Evolutionary conservation across 495 filamentous ascomycete species (phyloP), one percentile per base, ranked within the genome.

Genomic region (Aspergillus kassunensis): DNA sequence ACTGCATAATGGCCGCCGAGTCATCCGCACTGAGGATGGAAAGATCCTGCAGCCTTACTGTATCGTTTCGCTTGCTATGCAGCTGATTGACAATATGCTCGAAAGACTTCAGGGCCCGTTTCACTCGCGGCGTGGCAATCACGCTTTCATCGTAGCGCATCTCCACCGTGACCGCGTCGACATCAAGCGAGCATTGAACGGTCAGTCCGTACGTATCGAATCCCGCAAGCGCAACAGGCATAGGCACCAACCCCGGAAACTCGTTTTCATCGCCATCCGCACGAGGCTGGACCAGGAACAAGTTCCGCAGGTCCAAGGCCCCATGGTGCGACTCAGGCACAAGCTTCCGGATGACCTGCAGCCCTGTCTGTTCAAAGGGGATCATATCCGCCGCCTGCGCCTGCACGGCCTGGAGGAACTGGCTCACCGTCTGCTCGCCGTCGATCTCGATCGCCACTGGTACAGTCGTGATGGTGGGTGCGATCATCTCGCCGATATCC

Each of bases 301-400:
- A 33, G 30, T 3, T 33, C 30, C 13, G 30, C 6, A 33, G 13
- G 9, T 11, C 9, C 7, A 3, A 4, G 7, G 30, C 30, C 4
- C 2, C 4, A 3, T 4, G 3, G 9, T 4, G 3, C 6, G 9
- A 3, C 10, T 84, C 80, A 0, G 64, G 40, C 45, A 72, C 74
- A 10, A 83, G 58, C 3, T 66, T 60, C 36, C 74, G 71, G 43
- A 87, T 86, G 42, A 81, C 69, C 56, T 83, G 79, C 48, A 87
- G 61, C 2, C 84, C 83, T 36, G 73, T 66, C 30, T 84, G 80
- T 58, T 87, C 75, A 58, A 33, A 46, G 4, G 43, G 43, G 2
- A 46, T 45, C 42, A 45, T 45, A 19, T 45, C 42, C 19, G 29
- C 25, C 8, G 42, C 16, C 25, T 78, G 39, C n/a, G n/a, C n/a